Evolutionary conservation across 202 grass and related monocot genomes (phyloP).

Genomic region (Panicum hallii): DNA sequence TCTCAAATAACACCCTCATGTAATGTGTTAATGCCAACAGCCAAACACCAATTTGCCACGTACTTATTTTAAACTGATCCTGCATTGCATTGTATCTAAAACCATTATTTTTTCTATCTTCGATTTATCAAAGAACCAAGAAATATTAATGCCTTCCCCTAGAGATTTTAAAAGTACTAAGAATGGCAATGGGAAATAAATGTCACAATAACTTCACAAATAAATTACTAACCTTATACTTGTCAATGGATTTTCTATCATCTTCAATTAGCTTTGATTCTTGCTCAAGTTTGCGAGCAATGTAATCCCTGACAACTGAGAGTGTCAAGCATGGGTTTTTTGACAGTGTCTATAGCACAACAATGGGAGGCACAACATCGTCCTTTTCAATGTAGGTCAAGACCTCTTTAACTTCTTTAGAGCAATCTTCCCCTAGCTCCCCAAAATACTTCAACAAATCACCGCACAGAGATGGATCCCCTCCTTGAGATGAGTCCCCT

Average conservation of each 20-base stretch:
- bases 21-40: constrained; percentile 8
- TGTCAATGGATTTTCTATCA: constrained; percentile 88
- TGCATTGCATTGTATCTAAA: constrained; percentile 12
- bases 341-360: constrained; percentile 87
- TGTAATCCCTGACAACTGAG: constrained; percentile 96
- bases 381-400: constrained; percentile 92
- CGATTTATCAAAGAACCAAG: constrained; percentile 10
- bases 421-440: constrained; percentile 91
- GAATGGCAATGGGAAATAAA: constrained; percentile 9
- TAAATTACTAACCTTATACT: constrained; percentile 85
- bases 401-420: constrained; percentile 97
- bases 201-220: not conserved
- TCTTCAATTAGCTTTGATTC: constrained; percentile 98
- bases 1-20: not conserved
- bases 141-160: constrained; percentile 10
- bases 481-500: constrained; percentile 79
- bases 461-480: constrained; percentile 89
- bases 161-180: not conserved
- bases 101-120: not conserved
- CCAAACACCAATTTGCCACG: not conserved
- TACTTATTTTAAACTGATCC: constrained; percentile 5
- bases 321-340: constrained; percentile 92
- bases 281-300: constrained; percentile 95
- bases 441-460: constrained; percentile 97
- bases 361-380: constrained; percentile 91